phyloP scores from a whole-genome alignment of 2,329 filamentous ascomycete genomes.

The Aspergillus tanneri region DNA sequence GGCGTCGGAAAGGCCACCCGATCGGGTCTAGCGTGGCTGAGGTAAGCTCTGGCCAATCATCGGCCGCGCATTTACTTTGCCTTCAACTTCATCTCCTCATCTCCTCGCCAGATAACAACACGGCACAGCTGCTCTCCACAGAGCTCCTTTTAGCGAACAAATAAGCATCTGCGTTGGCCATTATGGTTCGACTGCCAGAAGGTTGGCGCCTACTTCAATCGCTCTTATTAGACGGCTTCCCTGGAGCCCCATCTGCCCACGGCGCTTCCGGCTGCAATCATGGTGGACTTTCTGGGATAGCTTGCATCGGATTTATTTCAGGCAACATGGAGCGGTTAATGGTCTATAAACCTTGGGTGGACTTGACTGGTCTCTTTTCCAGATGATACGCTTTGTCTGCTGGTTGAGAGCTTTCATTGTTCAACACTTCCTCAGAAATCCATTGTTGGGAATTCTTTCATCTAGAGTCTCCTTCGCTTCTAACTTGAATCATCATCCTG shows the following conservation, averaged over 20 bases:
- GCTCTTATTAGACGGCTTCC: slow-evolving; percentile 20
- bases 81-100: background rate
- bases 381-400: slow-evolving; percentile 4
- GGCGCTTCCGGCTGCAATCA: slow-evolving; percentile 31
- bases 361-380: slow-evolving; percentile 1
- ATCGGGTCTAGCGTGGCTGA: slow-evolving; percentile 31
- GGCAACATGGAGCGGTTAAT: slow-evolving; percentile 16
- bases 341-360: slow-evolving; percentile 1
- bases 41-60: slow-evolving; percentile 30
- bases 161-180: background rate
- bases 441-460: background rate
- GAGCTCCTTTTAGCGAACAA: background rate
- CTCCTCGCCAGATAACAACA: too few relatives aligned
- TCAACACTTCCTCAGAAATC: background rate
- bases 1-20: slow-evolving; percentile 23
- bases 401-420: too few relatives aligned
- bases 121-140: background rate
- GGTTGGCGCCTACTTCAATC: slow-evolving; percentile 11
- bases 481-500: background rate
- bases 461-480: background rate
- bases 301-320: slow-evolving; percentile 16
- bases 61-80: slow-evolving; percentile 20
- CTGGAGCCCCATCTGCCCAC: slow-evolving; percentile 23
- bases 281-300: slow-evolving; percentile 19
- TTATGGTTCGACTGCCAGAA: background rate